Evolutionary conservation across 2,329 filamentous ascomycete species (phyloP).

Genomic region (Macrophomina pseudophaseolina): DNA sequence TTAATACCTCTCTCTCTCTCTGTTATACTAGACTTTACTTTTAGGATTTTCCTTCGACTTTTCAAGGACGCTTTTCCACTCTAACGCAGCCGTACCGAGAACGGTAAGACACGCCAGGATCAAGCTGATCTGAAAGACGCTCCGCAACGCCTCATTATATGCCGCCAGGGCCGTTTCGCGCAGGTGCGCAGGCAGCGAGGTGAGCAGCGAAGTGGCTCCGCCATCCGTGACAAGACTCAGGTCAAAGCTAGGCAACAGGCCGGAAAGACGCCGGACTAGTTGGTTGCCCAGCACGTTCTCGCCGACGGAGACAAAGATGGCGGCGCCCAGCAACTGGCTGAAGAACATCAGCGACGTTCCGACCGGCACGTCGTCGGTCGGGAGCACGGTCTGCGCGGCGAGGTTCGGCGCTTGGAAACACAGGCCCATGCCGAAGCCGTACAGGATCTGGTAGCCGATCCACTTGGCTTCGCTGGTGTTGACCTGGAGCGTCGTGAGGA

Average conservation of each 20-base stretch:
- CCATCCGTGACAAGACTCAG: neutral
- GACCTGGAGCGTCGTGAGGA: constrained; percentile 34
- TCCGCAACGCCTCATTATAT: neutral
- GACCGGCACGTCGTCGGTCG: constrained; percentile 25
- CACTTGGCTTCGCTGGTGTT: constrained; percentile 29
- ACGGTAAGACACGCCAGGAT: neutral
- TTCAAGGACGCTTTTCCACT: constrained; percentile 9
- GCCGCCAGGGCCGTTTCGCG: neutral
- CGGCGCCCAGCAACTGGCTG: constrained; percentile 44
- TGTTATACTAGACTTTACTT: neutral
- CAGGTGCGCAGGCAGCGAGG: neutral
- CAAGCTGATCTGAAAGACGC: neutral
- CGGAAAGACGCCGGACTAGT: constrained; percentile 37
- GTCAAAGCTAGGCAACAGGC: constrained; percentile 39
- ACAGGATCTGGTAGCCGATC: constrained; percentile 39
- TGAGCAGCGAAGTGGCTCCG: neutral
- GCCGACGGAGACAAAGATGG: constrained; percentile 46
- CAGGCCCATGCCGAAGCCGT: constrained; percentile 32
- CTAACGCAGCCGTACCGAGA: neutral
- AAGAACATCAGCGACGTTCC: constrained; percentile 51
- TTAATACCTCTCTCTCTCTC: too few relatives aligned
- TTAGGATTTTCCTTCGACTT: neutral
- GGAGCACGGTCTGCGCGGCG: constrained; percentile 26
- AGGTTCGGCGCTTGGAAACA: constrained; percentile 32
- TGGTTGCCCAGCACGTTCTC: constrained; percentile 48